Evolutionary conservation across 768 basidiomycete genomes (phyloP), one percentile per base, ranked within the genome.

Genomic region (Leccinellum albellum): DNA sequence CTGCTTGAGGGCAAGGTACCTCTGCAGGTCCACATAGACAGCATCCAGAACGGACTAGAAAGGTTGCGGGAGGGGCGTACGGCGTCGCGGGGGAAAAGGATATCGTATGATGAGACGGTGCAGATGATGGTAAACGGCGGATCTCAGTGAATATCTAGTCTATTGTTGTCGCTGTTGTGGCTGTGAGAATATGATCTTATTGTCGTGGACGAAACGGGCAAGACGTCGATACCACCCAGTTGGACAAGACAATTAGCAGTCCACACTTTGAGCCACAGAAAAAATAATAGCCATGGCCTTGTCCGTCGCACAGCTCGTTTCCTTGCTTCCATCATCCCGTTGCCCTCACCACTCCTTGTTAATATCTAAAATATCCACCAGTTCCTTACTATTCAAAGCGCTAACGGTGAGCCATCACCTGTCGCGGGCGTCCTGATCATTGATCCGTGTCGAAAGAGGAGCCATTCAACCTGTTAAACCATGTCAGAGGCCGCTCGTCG

Each of bases 1-100:
- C 70, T 91, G 5, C 68, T 81, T 12, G 84, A 82, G 5, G 70
- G 80, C n/a, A 74, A 73, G 42, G 76, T 90, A 15, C 87, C 89
- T 4, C 74, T 87, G 4, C 84, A 87, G 56, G 88, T 91, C 21
- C 89, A 91, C 62, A 83, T 91, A 71, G 81, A 81, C 73, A 89
- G 85, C 57, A 89, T 92, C 61, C 74, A 74, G 66, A 75, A 64
- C 33, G 88, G 89, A 8, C 61, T 90, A 63, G 80, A 86, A 59
- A 78, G 78, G 55, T 26, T 72, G 23, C 81, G 78, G 65, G 82
- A 85, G 65, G 79, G 83, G 5, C 77, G 87, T 56, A 66, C 75
- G 20, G 74, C 83, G 57, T 71, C 78, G 35, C 76, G 78, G 50
- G 83, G 84, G 15, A 78, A 73, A 64, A 73, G 70, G 60, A 61